These are phyloP conservation scores for Pythium myriotylum DNA, from an alignment of 352 stramenopile genomes.

Conservation along the genomic window DNA sequence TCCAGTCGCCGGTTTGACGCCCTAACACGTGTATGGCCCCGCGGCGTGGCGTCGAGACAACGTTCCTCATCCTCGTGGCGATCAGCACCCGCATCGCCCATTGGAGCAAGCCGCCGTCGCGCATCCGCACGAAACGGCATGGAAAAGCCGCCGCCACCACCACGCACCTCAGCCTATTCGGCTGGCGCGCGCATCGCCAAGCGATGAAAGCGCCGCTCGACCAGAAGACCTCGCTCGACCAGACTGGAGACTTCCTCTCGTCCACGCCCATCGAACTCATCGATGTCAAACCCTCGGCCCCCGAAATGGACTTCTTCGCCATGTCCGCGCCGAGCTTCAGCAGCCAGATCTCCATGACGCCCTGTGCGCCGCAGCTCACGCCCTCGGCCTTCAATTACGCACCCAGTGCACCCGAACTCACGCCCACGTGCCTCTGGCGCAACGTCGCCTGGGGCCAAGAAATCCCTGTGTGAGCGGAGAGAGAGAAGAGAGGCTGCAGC, in stretches of 20 bases:
- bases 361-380: slow-evolving; percentile 5
- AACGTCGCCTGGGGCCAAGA: slow-evolving; percentile 1
- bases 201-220: neutral
- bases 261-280: neutral
- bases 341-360: neutral
- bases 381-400: neutral
- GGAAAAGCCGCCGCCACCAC: too few relatives aligned
- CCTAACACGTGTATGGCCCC: slow-evolving; percentile 8
- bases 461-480: too few relatives aligned
- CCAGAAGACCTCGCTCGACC: neutral
- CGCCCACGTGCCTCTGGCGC: slow-evolving; percentile 5
- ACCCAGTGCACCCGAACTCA: neutral
- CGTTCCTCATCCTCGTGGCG: slow-evolving; percentile 5
- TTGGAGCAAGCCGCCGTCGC: neutral
- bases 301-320: neutral
- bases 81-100: slow-evolving; percentile 1
- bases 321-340: slow-evolving; percentile 4
- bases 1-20: slow-evolving; percentile 11
- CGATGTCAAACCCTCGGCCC: neutral
- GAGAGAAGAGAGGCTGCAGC: too few relatives aligned
- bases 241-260: neutral
- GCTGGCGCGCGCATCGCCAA: slow-evolving; percentile 5
- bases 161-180: slow-evolving; percentile 5
- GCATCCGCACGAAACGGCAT: neutral
- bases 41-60: slow-evolving; percentile 2